Conservation (phyloP, 2,329 filamentous ascomycete genomes). For the Fusarium sambucinum region DNA sequence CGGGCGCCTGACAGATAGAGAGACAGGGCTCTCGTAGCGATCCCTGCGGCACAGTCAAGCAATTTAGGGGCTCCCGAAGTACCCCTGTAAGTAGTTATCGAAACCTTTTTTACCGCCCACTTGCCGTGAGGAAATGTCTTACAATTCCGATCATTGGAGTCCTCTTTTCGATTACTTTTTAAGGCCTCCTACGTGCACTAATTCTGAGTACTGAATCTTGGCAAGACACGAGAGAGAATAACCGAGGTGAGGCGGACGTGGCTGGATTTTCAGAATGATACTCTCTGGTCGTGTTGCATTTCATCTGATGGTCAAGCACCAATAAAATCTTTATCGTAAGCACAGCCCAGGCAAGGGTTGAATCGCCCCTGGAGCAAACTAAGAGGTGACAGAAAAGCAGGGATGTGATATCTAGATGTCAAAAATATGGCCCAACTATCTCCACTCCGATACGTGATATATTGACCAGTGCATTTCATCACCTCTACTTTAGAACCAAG, state of each 20-base stretch:
- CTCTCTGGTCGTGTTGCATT: slow-evolving; percentile 10
- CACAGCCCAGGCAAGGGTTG: slow-evolving; percentile 8
- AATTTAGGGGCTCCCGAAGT: slow-evolving; percentile 1
- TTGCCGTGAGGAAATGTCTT: slow-evolving; percentile 17
- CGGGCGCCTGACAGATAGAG: slow-evolving; percentile 15
- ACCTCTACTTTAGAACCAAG: not conserved
- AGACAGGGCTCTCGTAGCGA: slow-evolving; percentile 19
- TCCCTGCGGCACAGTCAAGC: slow-evolving; percentile 22
- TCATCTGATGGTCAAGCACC: not conserved
- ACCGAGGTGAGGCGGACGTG: not conserved
- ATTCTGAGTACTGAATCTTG: not conserved
- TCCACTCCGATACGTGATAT: fast-evolving
- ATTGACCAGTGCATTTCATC: not conserved
- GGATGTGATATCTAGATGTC: not conserved
- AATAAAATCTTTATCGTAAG: slow-evolving; percentile 27
- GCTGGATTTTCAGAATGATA: slow-evolving; percentile 3
- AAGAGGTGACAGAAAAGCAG: not conserved
- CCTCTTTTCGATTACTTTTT: slow-evolving; percentile 11
- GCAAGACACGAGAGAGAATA: not conserved
- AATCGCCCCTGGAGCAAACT: slow-evolving; percentile 1
- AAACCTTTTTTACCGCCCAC: slow-evolving; percentile 1
- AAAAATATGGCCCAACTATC: not conserved
- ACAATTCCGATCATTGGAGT: not conserved
- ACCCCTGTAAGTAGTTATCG: not conserved
- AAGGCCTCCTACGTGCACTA: slow-evolving; percentile 16